Evolutionary conservation across 1,284 basidiomycete genomes (phyloP), one percentile per base, ranked within the genome.

Genomic region (Ustilago sp.): DNA sequence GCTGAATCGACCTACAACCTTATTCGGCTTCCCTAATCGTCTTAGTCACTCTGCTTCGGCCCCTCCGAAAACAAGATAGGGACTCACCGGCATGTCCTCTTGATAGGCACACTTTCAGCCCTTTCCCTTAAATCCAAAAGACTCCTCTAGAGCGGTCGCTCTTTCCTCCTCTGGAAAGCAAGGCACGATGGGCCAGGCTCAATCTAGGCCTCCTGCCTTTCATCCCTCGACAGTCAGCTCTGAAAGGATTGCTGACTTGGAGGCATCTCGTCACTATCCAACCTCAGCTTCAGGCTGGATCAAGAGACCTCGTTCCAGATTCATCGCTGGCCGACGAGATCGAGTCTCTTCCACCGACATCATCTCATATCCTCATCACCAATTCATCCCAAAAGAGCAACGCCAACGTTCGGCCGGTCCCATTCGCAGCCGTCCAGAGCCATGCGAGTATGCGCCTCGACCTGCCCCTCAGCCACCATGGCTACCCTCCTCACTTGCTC

Each of bases 121-220:
- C 43, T 38, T 19, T 6, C 43, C 43, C 19, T n/a, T 28, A 28
- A 28, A 28, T 19, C n/a, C 43, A 45, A 17, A 41, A 11, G 17
- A 4, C 43, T 17, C 43, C 11, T 39, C n/a, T 5, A 15, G 17
- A 32, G 3, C 41, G 50, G 34, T 36, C 19, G 43, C 8, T 17
- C 28, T 38, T 13, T 38, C 17, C 36, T n/a, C 9, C 17, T 15
- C 34, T 41, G 32, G 13, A 17, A 8, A 53, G 2, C 12, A 19
- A 23, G n/a, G 28, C 56, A 59, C 23, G 32, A 72, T 72, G 70
- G 70, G 70, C n/a, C 64, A 72, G 19, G 56, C 57, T 32, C 70
- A 67, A 9, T 72, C 70, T 12, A 58, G 41, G 19, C 3, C 51
- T 8, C 45, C 59, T 7, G 28, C 59, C 23, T 59, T 15, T 50